Base-by-base conservation (phyloP, 2,329 filamentous ascomycete species). In the Stagonosporopsis cucurbitacearum region DNA sequence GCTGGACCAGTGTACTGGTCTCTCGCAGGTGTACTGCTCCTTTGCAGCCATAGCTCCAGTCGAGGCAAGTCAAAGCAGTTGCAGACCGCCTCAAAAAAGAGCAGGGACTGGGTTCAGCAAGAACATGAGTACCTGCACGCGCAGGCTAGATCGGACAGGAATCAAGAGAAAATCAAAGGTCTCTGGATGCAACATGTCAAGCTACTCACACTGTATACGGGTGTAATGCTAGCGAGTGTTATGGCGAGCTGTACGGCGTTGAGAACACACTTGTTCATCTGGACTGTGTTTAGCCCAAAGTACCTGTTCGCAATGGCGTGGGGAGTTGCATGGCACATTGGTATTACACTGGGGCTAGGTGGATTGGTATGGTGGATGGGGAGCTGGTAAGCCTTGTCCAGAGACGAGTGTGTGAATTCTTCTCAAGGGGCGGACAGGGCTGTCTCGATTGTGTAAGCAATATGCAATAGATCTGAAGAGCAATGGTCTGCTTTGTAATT, bases 271-370 rank as follows among this genome's bases (percentile, higher is more conserved):
- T 76, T 99, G 54, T 99, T 99, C 73, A 93, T 99, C 59, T 99
- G 95, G 95, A 98, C 94, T 0, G 95, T 99, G 11, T 99, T 99
- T 75, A 96, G 91, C 62, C 95, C 95, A 0, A 99, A 98, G 76
- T 98, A 93, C 75, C 78, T 99, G 63, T 99, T 96, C 74, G 90
- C 87, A 61, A 89, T 95, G 81, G 92, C 89, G 13, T 99, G 95
- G 96, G 87, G 85, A 59, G 70, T 94, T 41, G 90, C 86, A 7
- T 91, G 93, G 79, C 94, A 99, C 83, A 72, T 93, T 58, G 71
- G 84, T 9, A 62, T 73, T 35, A 66, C 55, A 28, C 40, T 70
- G n/a, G 69, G 64, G 80, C 42, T 72, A 54, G 65, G 69, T 22
- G 64, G 66, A 12, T 15, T 68, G 62, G 47, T 73, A 54, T 77